Percentiles rank a stretch among this genome's conserved stretches.
These are phyloP conservation scores for Emmonsiellopsis sp. DNA, from an alignment of 2,329 filamentous ascomycete species.

Conservation along the genomic window DNA sequence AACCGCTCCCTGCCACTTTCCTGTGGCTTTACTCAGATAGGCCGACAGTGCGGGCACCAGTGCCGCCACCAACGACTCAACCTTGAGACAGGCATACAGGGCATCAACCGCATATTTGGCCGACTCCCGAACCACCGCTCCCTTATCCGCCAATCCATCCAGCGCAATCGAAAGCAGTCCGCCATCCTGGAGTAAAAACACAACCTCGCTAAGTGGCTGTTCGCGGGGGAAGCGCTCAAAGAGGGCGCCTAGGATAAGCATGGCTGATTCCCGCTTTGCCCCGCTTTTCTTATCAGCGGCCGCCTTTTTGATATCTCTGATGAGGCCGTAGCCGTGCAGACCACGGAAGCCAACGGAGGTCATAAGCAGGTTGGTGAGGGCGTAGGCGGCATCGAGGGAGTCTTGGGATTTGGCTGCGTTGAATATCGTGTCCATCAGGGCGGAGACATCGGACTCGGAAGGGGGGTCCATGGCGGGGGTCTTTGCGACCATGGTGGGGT, in stretches of 20 bases:
- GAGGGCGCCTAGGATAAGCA: constrained; percentile 88
- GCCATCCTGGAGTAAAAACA: constrained; percentile 74
- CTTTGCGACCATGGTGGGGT: constrained; percentile 17
- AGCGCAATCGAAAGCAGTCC: constrained; percentile 64
- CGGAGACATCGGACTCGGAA: constrained; percentile 54
- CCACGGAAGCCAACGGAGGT: constrained; percentile 58
- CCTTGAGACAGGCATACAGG: constrained; percentile 66
- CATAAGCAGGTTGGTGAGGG: constrained; percentile 54
- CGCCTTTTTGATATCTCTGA: constrained; percentile 62
- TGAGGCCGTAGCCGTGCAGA: constrained; percentile 51
- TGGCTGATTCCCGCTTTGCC: constrained; percentile 74
- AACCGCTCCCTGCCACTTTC: constrained; percentile 96
- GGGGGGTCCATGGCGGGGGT: constrained; percentile 6
- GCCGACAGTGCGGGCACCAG: constrained; percentile 65
- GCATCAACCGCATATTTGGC: constrained; percentile 91
- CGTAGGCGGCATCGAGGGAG: constrained; percentile 60
- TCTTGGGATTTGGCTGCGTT: constrained; percentile 58
- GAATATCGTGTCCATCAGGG: constrained; percentile 60
- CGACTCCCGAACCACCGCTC: constrained; percentile 75
- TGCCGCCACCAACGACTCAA: constrained; percentile 75
- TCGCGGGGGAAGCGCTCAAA: constrained; percentile 80
- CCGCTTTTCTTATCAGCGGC: constrained; percentile 91
- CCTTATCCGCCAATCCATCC: constrained; percentile 85
- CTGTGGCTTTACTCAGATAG: constrained; percentile 74
- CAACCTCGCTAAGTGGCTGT: constrained; percentile 68